Conservation (phyloP, 495 filamentous ascomycete species). For the Neurospora africana region DNA sequence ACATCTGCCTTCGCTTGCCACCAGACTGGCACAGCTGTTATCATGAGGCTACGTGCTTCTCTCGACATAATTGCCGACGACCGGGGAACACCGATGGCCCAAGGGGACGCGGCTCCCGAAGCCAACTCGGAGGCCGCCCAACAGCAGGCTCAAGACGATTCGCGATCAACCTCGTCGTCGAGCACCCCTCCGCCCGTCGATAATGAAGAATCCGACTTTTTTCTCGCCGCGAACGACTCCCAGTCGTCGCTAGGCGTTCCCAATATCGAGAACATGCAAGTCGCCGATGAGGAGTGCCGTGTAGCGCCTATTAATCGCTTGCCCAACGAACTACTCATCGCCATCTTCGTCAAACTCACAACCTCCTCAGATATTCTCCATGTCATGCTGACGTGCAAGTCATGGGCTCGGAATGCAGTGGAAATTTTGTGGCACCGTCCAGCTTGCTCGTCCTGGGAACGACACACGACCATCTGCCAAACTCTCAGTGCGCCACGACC, state of each 20-base stretch:
- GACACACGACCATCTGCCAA: constrained; percentile 63
- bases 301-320: constrained; percentile 67
- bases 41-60: constrained; percentile 26
- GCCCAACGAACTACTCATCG: constrained; percentile 88
- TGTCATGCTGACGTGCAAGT: constrained; percentile 86
- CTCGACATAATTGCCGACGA: constrained; percentile 36
- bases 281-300: constrained; percentile 47
- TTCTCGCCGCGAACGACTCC: constrained; percentile 76
- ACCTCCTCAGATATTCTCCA: constrained; percentile 64
- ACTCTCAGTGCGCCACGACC: constrained; percentile 58
- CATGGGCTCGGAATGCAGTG: constrained; percentile 87
- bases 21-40: constrained; percentile 1
- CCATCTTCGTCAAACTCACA: constrained; percentile 76
- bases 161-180: constrained; percentile 57
- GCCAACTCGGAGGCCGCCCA: constrained; percentile 1
- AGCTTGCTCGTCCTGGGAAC: constrained; percentile 73
- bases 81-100: constrained; percentile 1
- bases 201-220: constrained; percentile 86
- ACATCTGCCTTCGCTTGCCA: neutral
- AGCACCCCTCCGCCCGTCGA: constrained; percentile 73
- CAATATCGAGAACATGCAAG: constrained; percentile 61
- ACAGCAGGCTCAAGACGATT: constrained; percentile 16
- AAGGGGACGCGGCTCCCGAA: constrained; percentile 5
- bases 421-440: constrained; percentile 93
- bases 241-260: constrained; percentile 77